A percentile compares a stretch with the other conserved stretches of the same genome.
Conservation (phyloP, 306 rosid genomes). For the apple (Malus domestica) region DNA sequence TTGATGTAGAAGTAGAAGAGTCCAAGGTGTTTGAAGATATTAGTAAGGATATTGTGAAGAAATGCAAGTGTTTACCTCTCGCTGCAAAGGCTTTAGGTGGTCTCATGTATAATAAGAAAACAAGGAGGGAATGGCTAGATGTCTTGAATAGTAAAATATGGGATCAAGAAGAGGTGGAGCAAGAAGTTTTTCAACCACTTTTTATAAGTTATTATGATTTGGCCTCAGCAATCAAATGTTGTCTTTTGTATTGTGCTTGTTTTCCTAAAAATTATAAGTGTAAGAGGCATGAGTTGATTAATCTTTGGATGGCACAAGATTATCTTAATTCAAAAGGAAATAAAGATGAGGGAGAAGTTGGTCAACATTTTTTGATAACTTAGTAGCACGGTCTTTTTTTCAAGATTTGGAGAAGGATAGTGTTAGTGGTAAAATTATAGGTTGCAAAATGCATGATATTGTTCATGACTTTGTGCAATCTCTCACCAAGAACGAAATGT, state of each 20-base stretch:
- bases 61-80: background rate
- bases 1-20: rapidly evolving
- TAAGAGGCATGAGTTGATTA: background rate
- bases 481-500: too few species aligned
- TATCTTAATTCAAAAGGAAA: background rate
- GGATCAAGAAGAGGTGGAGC: background rate
- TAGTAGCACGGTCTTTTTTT: background rate
- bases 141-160: conserved; percentile 4
- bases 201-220: background rate
- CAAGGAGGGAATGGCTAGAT: background rate
- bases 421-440: too few species aligned
- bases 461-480: too few species aligned
- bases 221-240: too few species aligned
- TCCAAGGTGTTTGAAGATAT: background rate
- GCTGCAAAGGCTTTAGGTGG: background rate
- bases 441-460: too few species aligned
- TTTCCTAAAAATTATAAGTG: too few species aligned
- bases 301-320: background rate
- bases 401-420: background rate
- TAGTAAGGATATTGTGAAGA: background rate
- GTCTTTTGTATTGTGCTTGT: too few species aligned
- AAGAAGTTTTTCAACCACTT: background rate
- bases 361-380: background rate
- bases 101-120: background rate
- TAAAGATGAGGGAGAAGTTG: background rate